Evolutionary conservation across 23 red algal species (phyloP).

Genomic region (Agarophyton chilense): DNA sequence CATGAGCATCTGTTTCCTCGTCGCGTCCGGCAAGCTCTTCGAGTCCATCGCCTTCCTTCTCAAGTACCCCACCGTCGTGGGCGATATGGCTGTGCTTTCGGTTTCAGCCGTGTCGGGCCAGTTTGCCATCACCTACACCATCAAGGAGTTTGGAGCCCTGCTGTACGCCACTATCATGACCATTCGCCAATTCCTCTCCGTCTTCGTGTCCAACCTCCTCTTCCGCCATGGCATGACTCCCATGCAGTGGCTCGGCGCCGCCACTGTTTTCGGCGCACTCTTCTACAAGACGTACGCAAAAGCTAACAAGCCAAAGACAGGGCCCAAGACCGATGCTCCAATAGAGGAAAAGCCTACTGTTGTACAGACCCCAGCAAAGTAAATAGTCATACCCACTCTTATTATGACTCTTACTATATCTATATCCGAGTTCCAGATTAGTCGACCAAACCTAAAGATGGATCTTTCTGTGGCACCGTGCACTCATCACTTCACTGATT

Average conservation of each 20-base stretch:
- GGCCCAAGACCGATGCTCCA: constrained; percentile 69
- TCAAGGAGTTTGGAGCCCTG: constrained; percentile 94
- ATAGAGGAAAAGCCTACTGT: constrained; percentile 13
- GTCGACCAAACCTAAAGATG: too few relatives aligned
- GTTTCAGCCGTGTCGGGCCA: constrained; percentile 86
- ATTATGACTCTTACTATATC: neutral
- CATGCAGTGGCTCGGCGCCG: constrained; percentile 86
- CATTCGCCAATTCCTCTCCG: constrained; percentile 92
- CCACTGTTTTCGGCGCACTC: constrained; percentile 80
- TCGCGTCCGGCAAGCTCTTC: constrained; percentile 54
- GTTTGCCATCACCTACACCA: constrained; percentile 95
- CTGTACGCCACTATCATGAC: constrained; percentile 98
- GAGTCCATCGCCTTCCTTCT: constrained; percentile 66
- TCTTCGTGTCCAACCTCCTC: constrained; percentile 86
- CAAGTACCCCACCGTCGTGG: constrained; percentile 77
- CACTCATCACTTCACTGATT: too few relatives aligned
- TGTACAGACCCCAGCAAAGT: constrained; percentile 33
- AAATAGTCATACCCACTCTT: neutral
- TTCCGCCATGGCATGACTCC: constrained; percentile 80
- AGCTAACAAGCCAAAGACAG: constrained; percentile 69
- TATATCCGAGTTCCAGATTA: too few relatives aligned
- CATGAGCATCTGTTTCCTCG: constrained; percentile 67
- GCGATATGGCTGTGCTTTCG: constrained; percentile 74
- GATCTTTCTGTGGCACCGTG: too few relatives aligned
- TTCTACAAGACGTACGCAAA: constrained; percentile 92